Base-by-base conservation (phyloP, 2,329 filamentous ascomycete species). In the Calonectria pseudoturangicola region DNA sequence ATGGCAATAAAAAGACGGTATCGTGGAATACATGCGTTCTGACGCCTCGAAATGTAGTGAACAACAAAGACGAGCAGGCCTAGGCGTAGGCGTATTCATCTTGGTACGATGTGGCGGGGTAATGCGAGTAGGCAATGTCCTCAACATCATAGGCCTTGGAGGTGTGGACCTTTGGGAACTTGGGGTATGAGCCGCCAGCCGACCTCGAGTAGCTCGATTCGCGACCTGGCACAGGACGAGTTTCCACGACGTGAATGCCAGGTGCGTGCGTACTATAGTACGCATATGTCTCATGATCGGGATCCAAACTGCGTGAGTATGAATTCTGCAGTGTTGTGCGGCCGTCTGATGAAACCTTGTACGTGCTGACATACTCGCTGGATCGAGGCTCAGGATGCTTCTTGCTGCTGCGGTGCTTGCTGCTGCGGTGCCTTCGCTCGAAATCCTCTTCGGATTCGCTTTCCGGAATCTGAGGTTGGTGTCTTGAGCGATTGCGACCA, bases 401-500 rank as follows among this genome's bases (percentile, higher is more conserved):
- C 77, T 81, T 83, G 75, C 30, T 33, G 30, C 79, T 82, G 67
- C 84, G 83, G 33, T 84, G 82, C 75, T 84, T 85, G 68, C 81
- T 78, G 9, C 18, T 45, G 43, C 33, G 21, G 10, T 81, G 77
- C 8, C 75, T 75, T 21, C 79, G 79, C 12, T 82, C 81, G 25
- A 83, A 80, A 1, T 81, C 79, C 1, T 85, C 84, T 15, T 85
- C 83, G 0, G 79, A 81, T 6, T 86, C 84, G 4, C 74, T 80
- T 4, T 84, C 81, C 3, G 82, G 82, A 12, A 81, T 78, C 71
- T 86, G 85, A 7, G 85, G 36, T 9, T 85, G 82, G 75, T 82
- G 75, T 54, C 82, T 82, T 13, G 83, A 84, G 18, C 85, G 84
- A 36, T 78, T 78, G 30, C 85, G 85, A 9, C 85, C 85, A 6